Evolutionary conservation across 352 stramenopile species (phyloP), one percentile per base, ranked within the genome.

Genomic region (Globisporangium abappressorium): DNA sequence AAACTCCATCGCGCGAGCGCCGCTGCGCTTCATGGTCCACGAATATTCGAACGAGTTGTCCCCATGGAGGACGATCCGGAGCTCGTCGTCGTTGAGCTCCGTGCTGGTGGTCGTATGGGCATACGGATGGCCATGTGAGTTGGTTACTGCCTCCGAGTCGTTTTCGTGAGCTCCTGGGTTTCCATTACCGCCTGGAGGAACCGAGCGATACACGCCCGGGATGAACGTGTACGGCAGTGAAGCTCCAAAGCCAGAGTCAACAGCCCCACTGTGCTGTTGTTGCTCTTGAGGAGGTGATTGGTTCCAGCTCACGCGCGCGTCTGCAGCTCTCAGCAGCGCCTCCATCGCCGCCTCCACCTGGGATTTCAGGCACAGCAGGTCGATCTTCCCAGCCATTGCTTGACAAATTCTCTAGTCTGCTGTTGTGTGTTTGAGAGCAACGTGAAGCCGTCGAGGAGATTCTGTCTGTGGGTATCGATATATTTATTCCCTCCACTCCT

Each of bases 41-140:
- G 72, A 15, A 64, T 95, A 95, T 57, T 94, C 84, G 56, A 95
- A 95, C 6, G 82, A 82, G 67, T 92, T 94, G 70, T 95, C 85
- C 3, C 85, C 85, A 65, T 95, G 84, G 7, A 95, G 76, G 14
- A 90, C 41, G 1, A 95, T 54, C 1, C 68, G 77, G 20, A 73
- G 67, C 24, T 79, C 75, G 30, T 71, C 77, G 6, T 78, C 78
- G 47, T 76, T 77, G 18, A 72, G 72, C 26, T 84, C 70, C 14
- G 33, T 28, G 14, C 30, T 56, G 0, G 26, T 67, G 1, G 26
- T 65, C 5, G 41, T 5, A 57, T 41, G 57, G 38, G 7, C 36
- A 30, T 26, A 46, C 2, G 3, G 62, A 20, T 60, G 49, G 26
- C 18, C 38, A 22, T 24, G 26, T 5, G 38, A 28, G 36, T 14